These are phyloP conservation scores for Chytriomyces sp. DNA, from an alignment of 192 early-diverging fungal genomes.

Conservation along the genomic window DNA sequence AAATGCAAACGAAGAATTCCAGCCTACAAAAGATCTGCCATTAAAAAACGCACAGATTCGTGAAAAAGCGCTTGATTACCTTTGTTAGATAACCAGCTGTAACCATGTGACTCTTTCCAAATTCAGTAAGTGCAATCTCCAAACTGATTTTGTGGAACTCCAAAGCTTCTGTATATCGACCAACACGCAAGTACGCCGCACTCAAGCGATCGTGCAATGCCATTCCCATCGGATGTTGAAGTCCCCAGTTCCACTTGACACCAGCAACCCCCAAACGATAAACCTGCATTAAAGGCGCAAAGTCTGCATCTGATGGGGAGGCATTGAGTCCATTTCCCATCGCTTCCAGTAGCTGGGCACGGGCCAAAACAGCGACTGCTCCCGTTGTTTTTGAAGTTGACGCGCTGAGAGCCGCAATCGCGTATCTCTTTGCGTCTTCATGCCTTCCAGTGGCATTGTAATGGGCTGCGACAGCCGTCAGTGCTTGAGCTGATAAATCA, in stretches of 20 bases:
- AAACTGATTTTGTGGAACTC: constrained; percentile 44
- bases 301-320: constrained; percentile 12
- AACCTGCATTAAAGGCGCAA: constrained; percentile 3
- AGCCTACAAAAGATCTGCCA: constrained; percentile 8
- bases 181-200: constrained; percentile 29
- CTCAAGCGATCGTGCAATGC: constrained; percentile 50
- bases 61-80: constrained; percentile 22
- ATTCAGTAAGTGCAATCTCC: constrained; percentile 37
- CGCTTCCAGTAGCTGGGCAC: constrained; percentile 46
- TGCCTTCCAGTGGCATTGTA: constrained; percentile 47
- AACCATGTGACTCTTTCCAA: constrained; percentile 50
- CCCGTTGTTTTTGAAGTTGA: constrained; percentile 39
- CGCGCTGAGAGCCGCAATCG: constrained; percentile 43
- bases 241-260: constrained; percentile 48
- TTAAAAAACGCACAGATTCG: not conserved
- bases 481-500: constrained; percentile 35
- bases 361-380: constrained; percentile 33
- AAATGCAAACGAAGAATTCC: constrained; percentile 25
- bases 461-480: constrained; percentile 45
- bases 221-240: constrained; percentile 44
- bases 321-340: constrained; percentile 28
- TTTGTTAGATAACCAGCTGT: constrained; percentile 53
- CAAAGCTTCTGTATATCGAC: constrained; percentile 33
- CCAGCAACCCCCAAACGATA: constrained; percentile 26
- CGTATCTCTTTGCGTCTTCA: constrained; percentile 57